Percentiles rank a stretch among this genome's conserved stretches.
Evolutionary conservation across 768 basidiomycete species (phyloP).

Genomic region (Cyclocybe aegerita): DNA sequence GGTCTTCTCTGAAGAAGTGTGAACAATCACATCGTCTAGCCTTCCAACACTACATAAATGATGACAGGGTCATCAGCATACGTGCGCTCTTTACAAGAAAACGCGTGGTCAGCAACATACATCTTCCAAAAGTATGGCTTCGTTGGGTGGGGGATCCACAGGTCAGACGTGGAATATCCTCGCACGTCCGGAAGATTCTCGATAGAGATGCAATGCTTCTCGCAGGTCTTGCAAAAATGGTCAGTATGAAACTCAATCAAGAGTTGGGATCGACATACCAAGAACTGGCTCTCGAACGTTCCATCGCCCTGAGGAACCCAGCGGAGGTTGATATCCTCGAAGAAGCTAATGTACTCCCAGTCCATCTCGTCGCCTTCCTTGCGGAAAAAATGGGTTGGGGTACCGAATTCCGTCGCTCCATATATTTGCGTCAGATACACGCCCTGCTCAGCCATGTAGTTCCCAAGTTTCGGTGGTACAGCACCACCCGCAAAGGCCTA

Average conservation of each 20-base stretch:
- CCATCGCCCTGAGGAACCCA: constrained; percentile 36
- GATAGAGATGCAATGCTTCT: constrained; percentile 24
- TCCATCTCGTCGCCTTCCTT: constrained; percentile 19
- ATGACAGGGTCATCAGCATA: constrained; percentile 4
- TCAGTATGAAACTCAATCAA: neutral
- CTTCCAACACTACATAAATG: constrained; percentile 34
- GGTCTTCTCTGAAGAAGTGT: constrained; percentile 32
- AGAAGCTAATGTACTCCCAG: constrained; percentile 33
- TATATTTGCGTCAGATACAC: constrained; percentile 21
- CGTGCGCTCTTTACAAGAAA: no score
- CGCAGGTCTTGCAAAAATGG: constrained; percentile 17
- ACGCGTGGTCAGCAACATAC: constrained; percentile 18
- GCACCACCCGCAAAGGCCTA: constrained; percentile 31
- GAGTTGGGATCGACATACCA: constrained; percentile 24
- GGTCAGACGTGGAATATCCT: constrained; percentile 39
- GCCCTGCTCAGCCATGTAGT: constrained; percentile 26
- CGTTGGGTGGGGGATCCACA: constrained; percentile 36
- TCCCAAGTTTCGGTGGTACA: constrained; percentile 28
- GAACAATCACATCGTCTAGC: constrained; percentile 34
- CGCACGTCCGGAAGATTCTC: constrained; percentile 33
- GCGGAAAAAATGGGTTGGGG: constrained; percentile 10
- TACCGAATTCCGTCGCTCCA: constrained; percentile 33
- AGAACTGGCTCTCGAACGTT: constrained; percentile 35
- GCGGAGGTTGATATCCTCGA: constrained; percentile 20
- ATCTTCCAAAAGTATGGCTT: constrained; percentile 37